Conservation (phyloP, 169 alveolate genomes). For the Fabrea salina region DNA sequence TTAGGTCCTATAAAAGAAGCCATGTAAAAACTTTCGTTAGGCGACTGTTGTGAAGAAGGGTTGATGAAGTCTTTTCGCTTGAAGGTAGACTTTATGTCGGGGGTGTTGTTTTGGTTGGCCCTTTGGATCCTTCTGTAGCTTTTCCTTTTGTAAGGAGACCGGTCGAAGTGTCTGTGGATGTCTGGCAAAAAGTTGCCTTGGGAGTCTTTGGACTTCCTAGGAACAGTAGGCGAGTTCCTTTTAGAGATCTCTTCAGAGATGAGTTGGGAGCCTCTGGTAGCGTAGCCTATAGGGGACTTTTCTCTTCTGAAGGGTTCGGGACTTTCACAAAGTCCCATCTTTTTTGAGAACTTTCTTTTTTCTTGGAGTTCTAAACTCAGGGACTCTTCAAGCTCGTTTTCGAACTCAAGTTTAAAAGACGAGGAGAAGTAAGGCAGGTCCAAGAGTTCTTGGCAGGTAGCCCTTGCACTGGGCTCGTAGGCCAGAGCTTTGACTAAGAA, state of each 20-base stretch:
- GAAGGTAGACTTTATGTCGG: background rate
- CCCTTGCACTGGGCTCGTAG: conserved; percentile 43
- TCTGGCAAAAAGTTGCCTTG: background rate
- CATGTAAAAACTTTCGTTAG: background rate
- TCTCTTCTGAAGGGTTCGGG: background rate
- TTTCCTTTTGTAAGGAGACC: background rate
- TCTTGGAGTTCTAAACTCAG: background rate
- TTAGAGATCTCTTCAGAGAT: background rate
- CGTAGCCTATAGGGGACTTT: background rate
- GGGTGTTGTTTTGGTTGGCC: background rate
- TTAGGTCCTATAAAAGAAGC: background rate
- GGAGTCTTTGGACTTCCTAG: background rate
- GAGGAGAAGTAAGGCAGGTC: background rate
- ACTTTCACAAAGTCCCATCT: background rate
- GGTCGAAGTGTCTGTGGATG: background rate
- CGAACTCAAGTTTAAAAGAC: background rate
- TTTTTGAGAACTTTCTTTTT: background rate
- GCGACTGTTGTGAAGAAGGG: background rate
- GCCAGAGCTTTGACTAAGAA: conserved; percentile 43
- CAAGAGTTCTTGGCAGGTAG: conserved; percentile 37
- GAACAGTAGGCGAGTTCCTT: background rate
- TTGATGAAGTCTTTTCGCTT: background rate
- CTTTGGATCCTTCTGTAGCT: background rate
- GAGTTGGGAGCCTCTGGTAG: background rate
- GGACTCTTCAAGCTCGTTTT: background rate